A percentile compares a stretch with the other conserved stretches of the same genome.
Conservation (phyloP, 148 eudicot genomes). For the Silene conica region DNA sequence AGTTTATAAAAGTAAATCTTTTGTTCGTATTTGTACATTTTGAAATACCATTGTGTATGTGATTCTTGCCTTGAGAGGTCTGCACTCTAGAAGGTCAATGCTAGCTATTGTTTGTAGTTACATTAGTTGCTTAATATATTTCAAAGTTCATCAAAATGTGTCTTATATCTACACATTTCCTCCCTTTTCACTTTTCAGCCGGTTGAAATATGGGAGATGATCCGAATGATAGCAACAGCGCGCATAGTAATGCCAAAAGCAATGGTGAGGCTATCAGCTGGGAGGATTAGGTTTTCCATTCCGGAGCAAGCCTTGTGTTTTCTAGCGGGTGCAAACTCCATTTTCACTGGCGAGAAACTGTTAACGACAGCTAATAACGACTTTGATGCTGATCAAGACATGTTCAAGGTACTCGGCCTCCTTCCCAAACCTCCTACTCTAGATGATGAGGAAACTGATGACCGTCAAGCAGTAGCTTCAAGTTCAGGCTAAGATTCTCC, state of each 20-base stretch:
- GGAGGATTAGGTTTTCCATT: conserved; percentile 76
- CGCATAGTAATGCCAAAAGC: conserved; percentile 93
- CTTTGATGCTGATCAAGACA: conserved; percentile 77
- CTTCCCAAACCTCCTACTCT: conserved; percentile 76
- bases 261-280: conserved; percentile 95
- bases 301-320: conserved; percentile 98
- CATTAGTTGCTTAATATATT: too few relatives aligned
- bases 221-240: conserved; percentile 94
- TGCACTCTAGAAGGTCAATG: too few relatives aligned
- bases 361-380: conserved; percentile 94
- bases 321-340: conserved; percentile 94
- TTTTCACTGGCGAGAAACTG: conserved; percentile 94
- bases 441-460: conserved; percentile 43
- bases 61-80: background rate
- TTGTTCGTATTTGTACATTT: background rate
- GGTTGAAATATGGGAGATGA: conserved; percentile 98
- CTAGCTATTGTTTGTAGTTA: too few relatives aligned
- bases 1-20: background rate
- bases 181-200: conserved; percentile 48
- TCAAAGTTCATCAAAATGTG: background rate
- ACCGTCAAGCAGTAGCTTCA: conserved; percentile 41
- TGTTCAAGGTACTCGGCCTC: conserved; percentile 90
- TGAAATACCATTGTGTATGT: background rate
- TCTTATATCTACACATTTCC: background rate
- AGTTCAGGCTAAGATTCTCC: conserved; percentile 38